These are phyloP conservation scores for Bipolaris bicolor DNA, from an alignment of 2,329 filamentous ascomycete genomes.

Conservation along the genomic window DNA sequence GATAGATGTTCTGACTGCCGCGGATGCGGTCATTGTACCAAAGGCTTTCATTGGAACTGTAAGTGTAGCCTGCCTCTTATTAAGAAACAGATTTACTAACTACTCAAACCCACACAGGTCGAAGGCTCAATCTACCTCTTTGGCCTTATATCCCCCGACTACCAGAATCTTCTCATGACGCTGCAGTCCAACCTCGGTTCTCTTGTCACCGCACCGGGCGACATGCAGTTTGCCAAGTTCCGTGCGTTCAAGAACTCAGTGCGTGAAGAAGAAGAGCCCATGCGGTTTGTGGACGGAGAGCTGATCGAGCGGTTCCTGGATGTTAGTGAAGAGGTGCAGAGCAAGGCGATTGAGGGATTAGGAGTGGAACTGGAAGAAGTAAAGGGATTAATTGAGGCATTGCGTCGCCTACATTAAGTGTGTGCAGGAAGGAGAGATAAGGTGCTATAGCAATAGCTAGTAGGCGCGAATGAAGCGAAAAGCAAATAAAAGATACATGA, in stretches of 20 bases:
- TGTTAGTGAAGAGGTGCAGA: conserved; percentile 64
- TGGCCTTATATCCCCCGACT: conserved; percentile 72
- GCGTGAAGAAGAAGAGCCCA: conserved; percentile 74
- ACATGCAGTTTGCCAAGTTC: conserved; percentile 77
- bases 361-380: conserved; percentile 62
- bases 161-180: conserved; percentile 80
- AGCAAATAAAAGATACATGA: neutral
- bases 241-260: conserved; percentile 80
- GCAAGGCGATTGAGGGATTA: conserved; percentile 59
- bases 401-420: conserved; percentile 56
- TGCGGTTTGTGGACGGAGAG: conserved; percentile 90
- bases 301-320: conserved; percentile 85
- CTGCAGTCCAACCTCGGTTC: conserved; percentile 76
- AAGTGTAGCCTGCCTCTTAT: conserved; percentile 47
- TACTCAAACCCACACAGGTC: conserved; percentile 65
- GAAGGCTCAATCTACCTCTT: conserved; percentile 93
- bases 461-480: no score
- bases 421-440: neutral
- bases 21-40: conserved; percentile 73
- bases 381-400: conserved; percentile 65
- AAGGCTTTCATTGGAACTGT: conserved; percentile 89
- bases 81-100: conserved; percentile 16
- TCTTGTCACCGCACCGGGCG: conserved; percentile 71
- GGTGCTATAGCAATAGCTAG: no score
- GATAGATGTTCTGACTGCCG: conserved; percentile 69